phyloP scores from a whole-genome alignment of 352 stramenopile genomes.

The Globisporangium canariense region DNA sequence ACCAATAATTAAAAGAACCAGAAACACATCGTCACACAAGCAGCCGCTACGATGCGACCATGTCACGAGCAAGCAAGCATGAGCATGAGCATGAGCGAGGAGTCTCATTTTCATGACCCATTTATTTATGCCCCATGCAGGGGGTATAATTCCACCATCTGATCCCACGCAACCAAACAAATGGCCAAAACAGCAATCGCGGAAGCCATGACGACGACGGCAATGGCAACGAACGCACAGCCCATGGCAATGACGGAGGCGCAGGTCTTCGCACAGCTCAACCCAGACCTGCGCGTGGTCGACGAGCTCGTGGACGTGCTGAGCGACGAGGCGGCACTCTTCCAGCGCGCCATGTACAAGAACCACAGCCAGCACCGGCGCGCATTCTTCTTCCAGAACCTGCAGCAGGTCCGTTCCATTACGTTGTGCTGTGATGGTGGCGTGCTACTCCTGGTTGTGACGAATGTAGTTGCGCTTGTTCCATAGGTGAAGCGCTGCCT shows the following conservation, averaged over 20 bases:
- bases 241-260: slow-evolving; percentile 14
- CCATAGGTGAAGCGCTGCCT: slow-evolving; percentile 63
- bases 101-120: background rate
- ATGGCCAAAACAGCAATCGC: slow-evolving; percentile 10
- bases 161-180: background rate
- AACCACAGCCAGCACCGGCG: slow-evolving; percentile 86
- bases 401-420: slow-evolving; percentile 44
- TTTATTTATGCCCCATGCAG: background rate
- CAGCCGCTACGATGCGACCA: background rate
- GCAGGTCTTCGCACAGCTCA: slow-evolving; percentile 32
- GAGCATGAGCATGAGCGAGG: no score
- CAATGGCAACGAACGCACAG: background rate
- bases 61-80: background rate
- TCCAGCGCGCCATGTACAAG: slow-evolving; percentile 85
- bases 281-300: slow-evolving; percentile 33
- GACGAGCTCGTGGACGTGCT: slow-evolving; percentile 36
- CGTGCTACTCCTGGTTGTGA: background rate
- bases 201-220: background rate
- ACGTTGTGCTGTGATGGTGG: background rate
- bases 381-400: slow-evolving; percentile 76
- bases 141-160: background rate
- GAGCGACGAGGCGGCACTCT: slow-evolving; percentile 54
- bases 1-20: background rate
- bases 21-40: slow-evolving; percentile 5
- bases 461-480: background rate